Conservation (phyloP, 129 eudicot genomes). For the Daucus carota region DNA sequence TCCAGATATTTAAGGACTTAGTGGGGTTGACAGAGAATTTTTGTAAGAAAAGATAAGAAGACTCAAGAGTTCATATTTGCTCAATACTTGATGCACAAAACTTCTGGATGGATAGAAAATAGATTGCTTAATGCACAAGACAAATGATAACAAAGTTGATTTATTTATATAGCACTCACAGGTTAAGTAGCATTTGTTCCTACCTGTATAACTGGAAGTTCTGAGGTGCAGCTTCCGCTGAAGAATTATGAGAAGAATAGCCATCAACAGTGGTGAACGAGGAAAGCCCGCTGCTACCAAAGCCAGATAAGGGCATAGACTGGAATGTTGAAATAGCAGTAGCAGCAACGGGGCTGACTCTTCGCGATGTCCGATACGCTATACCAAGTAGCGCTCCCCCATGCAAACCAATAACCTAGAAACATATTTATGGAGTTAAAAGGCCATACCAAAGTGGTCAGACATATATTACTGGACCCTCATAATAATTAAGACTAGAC, state of each 20-base stretch:
- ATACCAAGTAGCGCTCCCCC: slow-evolving; percentile 94
- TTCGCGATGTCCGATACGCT: slow-evolving; percentile 80
- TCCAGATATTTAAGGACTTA: too few species aligned
- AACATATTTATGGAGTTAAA: slow-evolving; percentile 3
- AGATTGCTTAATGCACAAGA: too few species aligned
- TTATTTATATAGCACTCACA: too few species aligned
- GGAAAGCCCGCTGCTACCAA: slow-evolving; percentile 52
- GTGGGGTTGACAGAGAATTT: too few species aligned
- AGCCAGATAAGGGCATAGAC: slow-evolving; percentile 91
- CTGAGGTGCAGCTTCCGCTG: slow-evolving; percentile 69
- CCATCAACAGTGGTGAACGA: slow-evolving; percentile 85
- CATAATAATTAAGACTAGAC: not conserved
- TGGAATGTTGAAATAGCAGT: slow-evolving; percentile 89
- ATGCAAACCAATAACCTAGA: slow-evolving; percentile 77
- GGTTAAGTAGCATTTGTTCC: too few species aligned
- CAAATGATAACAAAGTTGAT: too few species aligned
- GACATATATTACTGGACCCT: too few species aligned
- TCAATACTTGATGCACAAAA: too few species aligned
- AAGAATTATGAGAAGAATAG: slow-evolving; percentile 42
- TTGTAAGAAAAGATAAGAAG: too few species aligned
- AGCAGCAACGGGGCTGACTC: slow-evolving; percentile 80
- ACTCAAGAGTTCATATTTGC: too few species aligned
- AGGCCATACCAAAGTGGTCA: not conserved
- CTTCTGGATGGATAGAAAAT: too few species aligned
- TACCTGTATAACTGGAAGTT: slow-evolving; percentile 89